These are phyloP conservation scores for Anthracocystis walkeri DNA, from an alignment of 1,284 basidiomycete species.

Conservation along the genomic window DNA sequence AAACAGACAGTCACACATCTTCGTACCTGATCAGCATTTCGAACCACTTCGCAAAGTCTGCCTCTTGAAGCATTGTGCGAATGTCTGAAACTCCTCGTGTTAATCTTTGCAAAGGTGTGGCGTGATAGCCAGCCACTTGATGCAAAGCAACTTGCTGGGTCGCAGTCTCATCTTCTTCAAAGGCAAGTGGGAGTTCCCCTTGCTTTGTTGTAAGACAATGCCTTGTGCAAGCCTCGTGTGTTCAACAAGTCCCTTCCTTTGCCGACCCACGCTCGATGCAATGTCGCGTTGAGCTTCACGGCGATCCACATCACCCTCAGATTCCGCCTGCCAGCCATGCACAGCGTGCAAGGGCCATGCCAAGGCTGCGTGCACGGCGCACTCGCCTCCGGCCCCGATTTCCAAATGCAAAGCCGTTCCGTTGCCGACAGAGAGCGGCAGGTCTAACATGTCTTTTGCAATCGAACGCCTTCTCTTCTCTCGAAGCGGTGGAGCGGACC, in stretches of 20 bases:
- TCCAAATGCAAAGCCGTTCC: conserved; percentile 11
- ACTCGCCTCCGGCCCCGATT: neutral
- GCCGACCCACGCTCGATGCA: neutral
- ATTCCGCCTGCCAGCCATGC: neutral
- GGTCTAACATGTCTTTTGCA: neutral
- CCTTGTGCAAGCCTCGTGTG: neutral
- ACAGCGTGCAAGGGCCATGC: conserved; percentile 7
- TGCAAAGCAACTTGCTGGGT: neutral
- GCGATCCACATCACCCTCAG: neutral
- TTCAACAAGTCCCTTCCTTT: neutral
- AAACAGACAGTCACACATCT: no score
- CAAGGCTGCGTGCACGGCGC: neutral
- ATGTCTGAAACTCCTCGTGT: neutral
- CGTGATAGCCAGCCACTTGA: conserved; percentile 1
- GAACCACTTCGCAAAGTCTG: neutral
- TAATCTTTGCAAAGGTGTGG: conserved; percentile 1
- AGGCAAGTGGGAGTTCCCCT: neutral
- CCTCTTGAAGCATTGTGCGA: neutral
- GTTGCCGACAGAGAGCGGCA: neutral
- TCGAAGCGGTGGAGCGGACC: neutral
- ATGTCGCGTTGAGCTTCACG: neutral
- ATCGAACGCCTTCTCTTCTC: neutral
- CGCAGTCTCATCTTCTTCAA: neutral
- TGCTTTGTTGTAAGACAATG: conserved; percentile 5
- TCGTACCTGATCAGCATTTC: neutral